Conservation (phyloP, 2,329 filamentous ascomycete genomes). For the Chaetomiaceae sp. region DNA sequence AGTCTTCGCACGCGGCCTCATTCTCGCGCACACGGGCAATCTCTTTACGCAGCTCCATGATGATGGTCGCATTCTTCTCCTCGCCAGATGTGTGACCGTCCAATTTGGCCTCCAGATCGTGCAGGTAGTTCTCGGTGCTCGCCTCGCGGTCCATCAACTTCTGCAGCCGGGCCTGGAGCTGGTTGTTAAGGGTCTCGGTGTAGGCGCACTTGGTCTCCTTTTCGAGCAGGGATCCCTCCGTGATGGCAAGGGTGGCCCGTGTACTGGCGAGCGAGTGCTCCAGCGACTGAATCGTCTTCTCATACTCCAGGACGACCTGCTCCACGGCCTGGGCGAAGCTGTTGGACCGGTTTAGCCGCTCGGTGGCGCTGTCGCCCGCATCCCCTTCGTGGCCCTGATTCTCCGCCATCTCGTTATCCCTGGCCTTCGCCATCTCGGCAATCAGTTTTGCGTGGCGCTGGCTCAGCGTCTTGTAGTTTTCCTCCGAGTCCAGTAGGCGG, state of each 20-base stretch:
- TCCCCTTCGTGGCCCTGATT: conserved; percentile 55
- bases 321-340: conserved; percentile 95
- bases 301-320: conserved; percentile 92
- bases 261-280: conserved; percentile 90
- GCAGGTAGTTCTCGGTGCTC: conserved; percentile 87
- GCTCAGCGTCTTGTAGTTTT: conserved; percentile 88
- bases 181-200: conserved; percentile 82
- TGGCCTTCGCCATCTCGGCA: conserved; percentile 81
- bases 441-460: conserved; percentile 94
- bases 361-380: conserved; percentile 71
- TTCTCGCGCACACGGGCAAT: conserved; percentile 82
- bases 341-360: conserved; percentile 87
- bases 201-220: conserved; percentile 93
- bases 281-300: conserved; percentile 93
- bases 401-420: conserved; percentile 60
- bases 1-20: conserved; percentile 86
- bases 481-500: conserved; percentile 84
- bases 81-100: conserved; percentile 87
- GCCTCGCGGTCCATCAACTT: conserved; percentile 88
- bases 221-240: conserved; percentile 82
- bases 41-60: conserved; percentile 85
- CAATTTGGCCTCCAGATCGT: conserved; percentile 83
- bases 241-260: conserved; percentile 71
- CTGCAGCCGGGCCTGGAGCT: conserved; percentile 83
- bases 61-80: conserved; percentile 82